These are phyloP conservation scores for Solanum chilense DNA, from an alignment of 257 asterid species.

Conservation along the genomic window DNA sequence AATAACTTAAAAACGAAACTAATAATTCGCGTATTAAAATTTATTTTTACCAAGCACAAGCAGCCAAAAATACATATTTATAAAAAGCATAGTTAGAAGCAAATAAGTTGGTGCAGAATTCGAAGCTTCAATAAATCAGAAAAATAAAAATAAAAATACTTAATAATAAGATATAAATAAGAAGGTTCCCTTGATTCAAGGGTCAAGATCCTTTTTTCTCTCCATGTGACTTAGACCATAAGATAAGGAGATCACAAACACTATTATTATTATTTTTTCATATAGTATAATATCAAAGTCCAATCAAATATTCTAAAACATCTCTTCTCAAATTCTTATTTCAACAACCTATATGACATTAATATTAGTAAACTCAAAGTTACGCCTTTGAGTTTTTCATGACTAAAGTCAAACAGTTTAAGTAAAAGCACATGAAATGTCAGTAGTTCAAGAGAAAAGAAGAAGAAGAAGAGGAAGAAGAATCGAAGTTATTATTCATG, in stretches of 20 bases:
- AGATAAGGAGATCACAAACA: constrained; percentile 25
- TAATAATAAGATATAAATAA: constrained; percentile 1
- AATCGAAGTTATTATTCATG: constrained; percentile 7
- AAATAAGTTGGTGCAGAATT: constrained; percentile 18
- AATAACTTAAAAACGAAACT: background rate
- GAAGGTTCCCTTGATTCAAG: constrained; percentile 45
- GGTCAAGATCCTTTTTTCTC: constrained; percentile 16
- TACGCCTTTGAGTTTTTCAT: background rate
- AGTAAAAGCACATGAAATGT: background rate
- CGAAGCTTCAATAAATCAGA: constrained; percentile 15
- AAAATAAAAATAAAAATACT: background rate
- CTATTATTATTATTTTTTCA: background rate
- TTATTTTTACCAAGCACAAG: background rate
- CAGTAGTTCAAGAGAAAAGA: background rate
- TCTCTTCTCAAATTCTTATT: background rate
- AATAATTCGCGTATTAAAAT: too few species aligned
- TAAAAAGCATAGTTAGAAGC: background rate
- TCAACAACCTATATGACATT: background rate
- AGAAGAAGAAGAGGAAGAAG: background rate
- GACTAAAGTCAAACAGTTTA: background rate
- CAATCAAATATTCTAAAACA: background rate
- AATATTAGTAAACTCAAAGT: background rate
- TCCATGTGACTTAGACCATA: constrained; percentile 39
- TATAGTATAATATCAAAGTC: background rate
- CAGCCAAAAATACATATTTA: background rate